Evolutionary conservation across 371 early-diverging fungal species (phyloP), one percentile per base, ranked within the genome.

Genomic region (Haplosporangium sp.): DNA sequence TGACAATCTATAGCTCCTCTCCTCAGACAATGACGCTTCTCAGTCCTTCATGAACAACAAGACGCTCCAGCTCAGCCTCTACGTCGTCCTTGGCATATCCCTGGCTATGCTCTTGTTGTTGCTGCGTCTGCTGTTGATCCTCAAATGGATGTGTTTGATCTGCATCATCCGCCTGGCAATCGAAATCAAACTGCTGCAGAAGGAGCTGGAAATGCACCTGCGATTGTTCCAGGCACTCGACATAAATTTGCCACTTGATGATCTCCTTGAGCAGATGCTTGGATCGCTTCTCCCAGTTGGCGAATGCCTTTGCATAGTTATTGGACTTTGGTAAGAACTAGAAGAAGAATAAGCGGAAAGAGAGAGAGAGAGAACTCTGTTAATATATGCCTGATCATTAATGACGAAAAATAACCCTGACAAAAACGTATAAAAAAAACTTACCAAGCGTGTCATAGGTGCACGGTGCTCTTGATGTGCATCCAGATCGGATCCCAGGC

Each of bases 271-370:
- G 81, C 62, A 96, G 80, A 74, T 94, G 93, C 64, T 92, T 90
- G 13, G 94, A 90, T 79, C 93, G 95, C 42, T 90, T 83, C 75
- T 93, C 93, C 97, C 97, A 96, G 71, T 96, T 96, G 6, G 87
- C 69, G 67, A 93, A 84, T 1, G 92, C 96, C 66, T 89, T 92
- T 11, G 88, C 69, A 69, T 89, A 74, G 36, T 86, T 85, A 62
- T 84, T 84, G 16, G 90, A 86, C 60, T 86, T 86, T 40, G 84
- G 83, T 42, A 80, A 83, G 69, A 91, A 93, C 85, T 86, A 55
- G 29, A 55, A 29, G 10, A 13, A 16, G 12, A 37, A 9, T 16
- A 48, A 13, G 16, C 11, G 13, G 36, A 21, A 20, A 75, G 52
- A 40, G 43, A 20, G 18, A n/a, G 1, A 23, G 23, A n/a, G 52